Conservation (phyloP, 2,329 filamentous ascomycete species). For the Trichoderma guizhouense region DNA sequence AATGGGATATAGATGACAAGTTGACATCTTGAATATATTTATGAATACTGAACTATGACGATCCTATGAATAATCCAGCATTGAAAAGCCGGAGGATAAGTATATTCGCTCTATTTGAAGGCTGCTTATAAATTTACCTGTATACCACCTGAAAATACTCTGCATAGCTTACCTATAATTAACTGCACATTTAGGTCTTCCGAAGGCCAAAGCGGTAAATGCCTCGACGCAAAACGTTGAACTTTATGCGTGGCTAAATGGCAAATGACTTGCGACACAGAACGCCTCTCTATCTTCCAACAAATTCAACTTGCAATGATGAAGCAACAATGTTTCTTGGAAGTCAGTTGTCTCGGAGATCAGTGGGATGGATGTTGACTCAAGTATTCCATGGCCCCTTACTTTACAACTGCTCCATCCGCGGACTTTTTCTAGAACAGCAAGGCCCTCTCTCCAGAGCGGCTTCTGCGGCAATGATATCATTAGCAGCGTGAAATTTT, state of each 20-base stretch:
- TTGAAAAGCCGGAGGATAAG: no score
- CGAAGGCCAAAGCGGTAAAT: no score
- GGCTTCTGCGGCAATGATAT: background rate
- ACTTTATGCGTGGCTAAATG: background rate
- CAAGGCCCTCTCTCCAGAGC: background rate
- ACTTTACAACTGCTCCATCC: background rate
- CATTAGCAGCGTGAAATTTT: background rate
- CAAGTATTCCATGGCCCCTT: background rate
- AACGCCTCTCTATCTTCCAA: background rate
- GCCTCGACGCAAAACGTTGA: background rate
- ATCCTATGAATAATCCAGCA: no score
- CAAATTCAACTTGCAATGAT: background rate
- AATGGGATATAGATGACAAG: background rate
- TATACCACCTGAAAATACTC: no score
- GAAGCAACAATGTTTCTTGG: background rate
- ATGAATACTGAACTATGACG: background rate
- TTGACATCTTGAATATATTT: background rate
- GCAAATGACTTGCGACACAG: accelerated
- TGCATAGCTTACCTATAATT: no score
- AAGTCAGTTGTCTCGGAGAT: background rate
- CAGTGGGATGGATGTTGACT: background rate
- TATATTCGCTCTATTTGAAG: background rate
- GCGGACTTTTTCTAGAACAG: background rate
- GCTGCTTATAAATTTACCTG: background rate
- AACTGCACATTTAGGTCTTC: no score